These are phyloP conservation scores for Raddia distichophylla DNA, from an alignment of 176 grass and related monocot species.

Conservation along the genomic window DNA sequence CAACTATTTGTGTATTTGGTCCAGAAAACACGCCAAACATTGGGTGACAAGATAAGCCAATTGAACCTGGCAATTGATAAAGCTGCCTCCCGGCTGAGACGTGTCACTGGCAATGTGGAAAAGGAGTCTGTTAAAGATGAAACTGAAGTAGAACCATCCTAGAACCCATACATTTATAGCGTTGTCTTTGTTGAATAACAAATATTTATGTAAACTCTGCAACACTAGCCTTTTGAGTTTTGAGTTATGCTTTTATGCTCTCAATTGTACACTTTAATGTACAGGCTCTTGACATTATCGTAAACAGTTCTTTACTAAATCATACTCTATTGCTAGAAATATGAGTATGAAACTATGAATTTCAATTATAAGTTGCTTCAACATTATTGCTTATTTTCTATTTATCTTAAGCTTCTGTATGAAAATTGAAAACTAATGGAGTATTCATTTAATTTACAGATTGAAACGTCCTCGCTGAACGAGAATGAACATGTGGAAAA, in stretches of 20 bases:
- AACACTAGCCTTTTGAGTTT: neutral
- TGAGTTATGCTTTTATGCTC: neutral
- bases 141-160: constrained; percentile 56
- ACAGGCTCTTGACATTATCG: constrained; percentile 4
- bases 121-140: constrained; percentile 45
- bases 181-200: constrained; percentile 15
- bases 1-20: constrained; percentile 19
- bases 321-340: constrained; percentile 2
- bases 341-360: neutral
- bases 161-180: constrained; percentile 37
- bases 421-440: constrained; percentile 8
- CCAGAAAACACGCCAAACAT: constrained; percentile 71
- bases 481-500: constrained; percentile 31
- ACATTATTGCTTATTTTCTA: neutral
- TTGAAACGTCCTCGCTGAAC: constrained; percentile 7
- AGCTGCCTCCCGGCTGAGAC: constrained; percentile 55
- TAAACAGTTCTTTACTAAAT: neutral
- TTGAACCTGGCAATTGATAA: constrained; percentile 70
- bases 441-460: constrained; percentile 40
- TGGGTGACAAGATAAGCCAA: constrained; percentile 68
- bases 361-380: neutral
- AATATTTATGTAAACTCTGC: constrained; percentile 8
- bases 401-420: neutral
- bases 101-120: constrained; percentile 51
- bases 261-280: neutral